Evolutionary conservation across 768 basidiomycete species (phyloP), one percentile per base, ranked within the genome.

Genomic region (Tylopilus balloui): DNA sequence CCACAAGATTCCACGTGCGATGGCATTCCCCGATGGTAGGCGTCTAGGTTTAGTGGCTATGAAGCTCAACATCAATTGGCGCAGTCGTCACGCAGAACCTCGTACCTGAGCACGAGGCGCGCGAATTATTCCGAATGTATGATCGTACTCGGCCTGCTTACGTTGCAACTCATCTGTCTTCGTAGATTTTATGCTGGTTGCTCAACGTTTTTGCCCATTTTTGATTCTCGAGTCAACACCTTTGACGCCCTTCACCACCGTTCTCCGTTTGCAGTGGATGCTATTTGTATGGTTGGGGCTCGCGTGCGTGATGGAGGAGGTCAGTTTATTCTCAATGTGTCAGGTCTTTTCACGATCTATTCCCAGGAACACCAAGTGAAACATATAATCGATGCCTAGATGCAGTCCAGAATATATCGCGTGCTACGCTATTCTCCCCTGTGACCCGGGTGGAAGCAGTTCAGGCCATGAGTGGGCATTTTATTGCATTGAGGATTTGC

Each of bases 231-330:
- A 36, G 71, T 78, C n/a, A 93, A 97, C 66, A 92, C 89, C 0
- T 96, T 81, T 67, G 88, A 93, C 38, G 79, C 81, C 36, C 72
- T 97, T 48, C 90, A 89, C 61, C 80, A 86, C 49, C 83, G 93
- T 40, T 95, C 92, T 44, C 94, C 93, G 0, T 96, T 95, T 69
- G 91, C 91, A 35, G 85, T 97, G 20, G 84, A 94, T 57, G 83
- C 85, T 19, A 94, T 97, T 28, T 92, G 93, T 63, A 90, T 93
- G 85, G 90, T 94, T 31, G 93, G 90, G 3, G 86, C 92, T 12
- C 81, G 86, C 50, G 89, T 93, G 28, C 81, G 89, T 48, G 93
- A 95, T 64, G 92, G 90, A 24, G 92, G 93, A 61, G 87, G 88
- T 88, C 56, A 54, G 79, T 61, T 28, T 17, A 19, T 31, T 19